Base-by-base conservation (phyloP, 352 stramenopile genomes). In the Thraustochytrium sp. region DNA sequence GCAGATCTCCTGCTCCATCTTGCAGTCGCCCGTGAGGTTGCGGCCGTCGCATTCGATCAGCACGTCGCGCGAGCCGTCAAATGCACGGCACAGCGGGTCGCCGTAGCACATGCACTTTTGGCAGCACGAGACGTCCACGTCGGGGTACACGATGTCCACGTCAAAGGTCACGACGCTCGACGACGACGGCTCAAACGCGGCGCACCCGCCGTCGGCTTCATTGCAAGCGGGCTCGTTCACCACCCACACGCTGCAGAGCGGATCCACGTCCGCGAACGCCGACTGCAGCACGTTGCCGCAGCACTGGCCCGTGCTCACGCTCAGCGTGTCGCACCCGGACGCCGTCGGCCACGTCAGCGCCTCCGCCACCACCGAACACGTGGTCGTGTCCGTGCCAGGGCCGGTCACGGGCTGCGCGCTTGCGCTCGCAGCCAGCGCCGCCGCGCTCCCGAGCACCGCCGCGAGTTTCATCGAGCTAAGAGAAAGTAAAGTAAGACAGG, bases 21-120 rank as follows among this genome's bases (percentile, higher is more conserved):
- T 11, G 37, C 72, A 82, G n/a, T n/a, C n/a, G 51, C 18, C 36
- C 0, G 72, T 72, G 16, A 46, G 21, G 38, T 82, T 42, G 31
- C 72, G 49, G 18, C 18, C 46, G 42, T 82, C 72, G 55, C 72
- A 82, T 0, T 51, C n/a, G 4, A 82, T 82, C 21, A 37, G 38
- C 72, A 37, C 21, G 31, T 82, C 72, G 18, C 38, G 55, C 8
- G 53, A 37, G 26, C 72, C 72, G 42, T 82, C 53, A 37, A 82
- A 82, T 1, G 72, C 36, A 11, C 78, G n/a, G 55, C 72, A 82
- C 9, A 44, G 26, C 0, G 72, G 72, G 37, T 82, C 72, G 26
- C 72, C 72, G 55, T 82, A 82, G 42, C 72, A 82, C 53, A 23
- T 82, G 55, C 72, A 82, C 5, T 40, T 8, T 26, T 82, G 23